A percentile compares a stretch with the other conserved stretches of the same genome.
phyloP scores from a whole-genome alignment of 208 protist genomes.

The Leishmania amazonensis region DNA sequence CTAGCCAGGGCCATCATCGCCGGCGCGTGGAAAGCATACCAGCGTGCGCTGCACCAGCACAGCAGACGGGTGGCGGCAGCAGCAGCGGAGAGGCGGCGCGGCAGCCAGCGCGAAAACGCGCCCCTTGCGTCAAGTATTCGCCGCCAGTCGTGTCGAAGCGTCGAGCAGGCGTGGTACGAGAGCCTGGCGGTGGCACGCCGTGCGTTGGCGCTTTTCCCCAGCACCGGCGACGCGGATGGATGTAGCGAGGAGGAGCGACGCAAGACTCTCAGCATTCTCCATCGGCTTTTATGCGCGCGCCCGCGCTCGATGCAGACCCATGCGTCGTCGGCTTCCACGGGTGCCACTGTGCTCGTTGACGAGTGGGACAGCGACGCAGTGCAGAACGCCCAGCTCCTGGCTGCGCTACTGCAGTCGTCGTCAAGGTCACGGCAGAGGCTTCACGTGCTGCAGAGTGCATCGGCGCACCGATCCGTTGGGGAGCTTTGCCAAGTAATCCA shows the following conservation, averaged over 20 bases:
- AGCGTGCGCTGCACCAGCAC: slow-evolving; percentile 16
- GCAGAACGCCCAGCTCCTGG: slow-evolving; percentile 5
- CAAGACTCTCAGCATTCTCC: background rate
- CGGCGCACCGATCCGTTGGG: background rate
- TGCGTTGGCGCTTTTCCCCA: slow-evolving; percentile 22
- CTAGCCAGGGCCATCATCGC: slow-evolving; percentile 29
- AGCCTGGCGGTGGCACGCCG: slow-evolving; percentile 15
- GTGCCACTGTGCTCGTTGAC: background rate
- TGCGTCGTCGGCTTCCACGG: background rate
- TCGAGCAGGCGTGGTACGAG: slow-evolving; percentile 24
- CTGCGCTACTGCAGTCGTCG: background rate
- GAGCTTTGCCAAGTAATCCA: slow-evolving; percentile 17
- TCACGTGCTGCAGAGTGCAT: background rate
- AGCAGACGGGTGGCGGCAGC: background rate
- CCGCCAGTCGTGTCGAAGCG: background rate
- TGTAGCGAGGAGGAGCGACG: background rate
- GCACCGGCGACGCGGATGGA: background rate
- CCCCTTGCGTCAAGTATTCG: background rate
- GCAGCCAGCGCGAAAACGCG: background rate
- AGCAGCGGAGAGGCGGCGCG: background rate
- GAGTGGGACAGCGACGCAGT: slow-evolving; percentile 9
- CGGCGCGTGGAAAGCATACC: slow-evolving; percentile 26
- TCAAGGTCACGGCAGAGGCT: background rate
- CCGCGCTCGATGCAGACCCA: slow-evolving; percentile 3
- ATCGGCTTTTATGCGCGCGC: slow-evolving; percentile 14